A percentile compares a stretch with the other conserved stretches of the same genome.
phyloP scores from a whole-genome alignment of 768 basidiomycete genomes.

The Rhodotorula graminis region DNA sequence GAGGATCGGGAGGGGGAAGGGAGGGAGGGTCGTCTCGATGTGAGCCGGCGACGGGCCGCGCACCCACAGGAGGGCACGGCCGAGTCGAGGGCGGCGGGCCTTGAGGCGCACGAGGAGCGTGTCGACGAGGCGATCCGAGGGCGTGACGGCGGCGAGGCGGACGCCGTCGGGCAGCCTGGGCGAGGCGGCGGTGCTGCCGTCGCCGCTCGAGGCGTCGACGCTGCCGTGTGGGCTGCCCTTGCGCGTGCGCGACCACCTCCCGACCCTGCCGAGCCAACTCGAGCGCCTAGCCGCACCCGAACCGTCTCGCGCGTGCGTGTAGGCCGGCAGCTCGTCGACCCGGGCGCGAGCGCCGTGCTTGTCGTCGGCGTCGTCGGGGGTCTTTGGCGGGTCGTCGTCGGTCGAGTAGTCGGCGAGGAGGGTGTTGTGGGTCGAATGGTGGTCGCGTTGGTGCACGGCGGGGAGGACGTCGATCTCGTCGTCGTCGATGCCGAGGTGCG shows the following conservation, averaged over 20 bases:
- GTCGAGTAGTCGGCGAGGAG: background rate
- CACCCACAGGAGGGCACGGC: conserved; percentile 7
- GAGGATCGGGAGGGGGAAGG: conserved; percentile 24
- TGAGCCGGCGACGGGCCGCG: conserved; percentile 29
- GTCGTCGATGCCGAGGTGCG: background rate
- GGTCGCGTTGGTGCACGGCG: background rate
- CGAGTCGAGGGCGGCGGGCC: background rate
- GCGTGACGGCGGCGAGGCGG: conserved; percentile 2
- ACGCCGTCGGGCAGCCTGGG: background rate
- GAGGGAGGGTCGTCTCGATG: conserved; percentile 22
- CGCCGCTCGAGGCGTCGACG: background rate
- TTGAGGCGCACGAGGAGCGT: background rate
- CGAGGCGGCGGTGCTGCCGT: background rate
- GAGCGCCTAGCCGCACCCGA: too few species aligned
- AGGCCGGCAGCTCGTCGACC: background rate
- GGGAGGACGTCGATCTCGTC: background rate
- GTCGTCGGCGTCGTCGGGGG: background rate
- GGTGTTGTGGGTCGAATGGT: background rate
- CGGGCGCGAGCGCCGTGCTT: background rate
- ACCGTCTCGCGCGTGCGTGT: background rate
- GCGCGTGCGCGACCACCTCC: background rate
- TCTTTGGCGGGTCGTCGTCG: background rate
- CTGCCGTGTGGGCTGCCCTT: background rate
- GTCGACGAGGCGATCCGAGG: conserved; percentile 11
- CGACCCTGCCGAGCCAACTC: background rate